Evolutionary conservation across 768 basidiomycete species (phyloP).

Genomic region (Termitomyces bulborhizus): DNA sequence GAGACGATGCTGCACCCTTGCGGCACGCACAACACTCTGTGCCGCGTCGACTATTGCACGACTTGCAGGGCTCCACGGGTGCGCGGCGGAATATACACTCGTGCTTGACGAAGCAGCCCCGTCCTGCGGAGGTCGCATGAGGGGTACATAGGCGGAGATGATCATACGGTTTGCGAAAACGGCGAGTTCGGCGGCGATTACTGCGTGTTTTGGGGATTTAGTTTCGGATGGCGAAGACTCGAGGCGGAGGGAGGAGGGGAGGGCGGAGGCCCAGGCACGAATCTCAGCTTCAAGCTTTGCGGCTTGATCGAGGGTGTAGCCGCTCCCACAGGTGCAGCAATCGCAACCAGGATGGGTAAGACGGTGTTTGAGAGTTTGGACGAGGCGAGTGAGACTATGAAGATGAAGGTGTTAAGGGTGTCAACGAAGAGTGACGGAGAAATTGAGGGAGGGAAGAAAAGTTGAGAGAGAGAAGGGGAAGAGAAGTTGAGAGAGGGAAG

Average conservation of each 20-base stretch:
- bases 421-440: slow-evolving; percentile 1
- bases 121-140: slow-evolving; percentile 32
- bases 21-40: slow-evolving; percentile 53
- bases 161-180: slow-evolving; percentile 56
- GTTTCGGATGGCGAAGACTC: slow-evolving; percentile 20
- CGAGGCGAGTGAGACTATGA: slow-evolving; percentile 51
- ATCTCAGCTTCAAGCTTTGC: slow-evolving; percentile 52
- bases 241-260: slow-evolving; percentile 43
- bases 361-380: slow-evolving; percentile 55
- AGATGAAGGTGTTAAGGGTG: not conserved
- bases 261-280: slow-evolving; percentile 41
- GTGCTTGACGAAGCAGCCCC: not conserved
- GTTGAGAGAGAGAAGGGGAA: slow-evolving; percentile 6
- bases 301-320: slow-evolving; percentile 59
- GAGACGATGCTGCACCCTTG: slow-evolving; percentile 34
- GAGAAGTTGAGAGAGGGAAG: slow-evolving; percentile 7
- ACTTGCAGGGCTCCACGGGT: slow-evolving; percentile 44
- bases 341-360: slow-evolving; percentile 27
- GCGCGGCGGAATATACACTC: slow-evolving; percentile 13
- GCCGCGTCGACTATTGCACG: slow-evolving; percentile 60
- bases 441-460: slow-evolving; percentile 8
- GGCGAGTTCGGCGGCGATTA: slow-evolving; percentile 33
- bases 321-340: slow-evolving; percentile 25
- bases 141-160: slow-evolving; percentile 63
- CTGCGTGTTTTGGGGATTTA: slow-evolving; percentile 46